Conservation (phyloP, 495 filamentous ascomycete species). For the Talaromyces nanjingensis region DNA sequence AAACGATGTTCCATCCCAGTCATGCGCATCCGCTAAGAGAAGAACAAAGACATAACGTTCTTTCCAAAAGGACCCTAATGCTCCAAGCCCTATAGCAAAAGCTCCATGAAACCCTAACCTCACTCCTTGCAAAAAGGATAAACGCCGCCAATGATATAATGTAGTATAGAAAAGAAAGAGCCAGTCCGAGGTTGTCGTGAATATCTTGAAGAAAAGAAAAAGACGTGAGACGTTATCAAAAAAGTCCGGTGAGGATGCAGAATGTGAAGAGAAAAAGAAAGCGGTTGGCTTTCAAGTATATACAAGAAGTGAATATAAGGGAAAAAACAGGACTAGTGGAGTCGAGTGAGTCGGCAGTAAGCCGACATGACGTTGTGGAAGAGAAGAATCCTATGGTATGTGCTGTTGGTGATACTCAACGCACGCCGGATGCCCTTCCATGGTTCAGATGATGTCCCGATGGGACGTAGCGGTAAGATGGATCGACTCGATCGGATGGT, state of each 20-base stretch:
- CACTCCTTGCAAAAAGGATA: not conserved
- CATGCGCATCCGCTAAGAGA: not conserved
- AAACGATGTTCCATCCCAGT: not conserved
- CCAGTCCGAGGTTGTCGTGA: not conserved
- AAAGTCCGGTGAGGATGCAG: not conserved
- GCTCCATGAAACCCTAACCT: not conserved
- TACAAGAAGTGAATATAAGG: constrained; percentile 1
- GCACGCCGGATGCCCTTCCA: not conserved
- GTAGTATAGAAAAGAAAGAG: not conserved
- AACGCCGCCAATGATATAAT: not conserved
- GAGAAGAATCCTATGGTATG: not conserved
- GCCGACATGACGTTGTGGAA: not conserved
- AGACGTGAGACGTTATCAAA: not conserved
- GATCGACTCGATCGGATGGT: not conserved
- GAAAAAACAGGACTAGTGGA: not conserved
- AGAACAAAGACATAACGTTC: not conserved
- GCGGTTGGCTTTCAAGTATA: not conserved
- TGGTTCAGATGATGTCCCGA: not conserved
- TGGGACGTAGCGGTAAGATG: not conserved
- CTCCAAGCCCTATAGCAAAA: not conserved
- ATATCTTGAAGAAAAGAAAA: not conserved
- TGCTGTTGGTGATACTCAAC: not conserved
- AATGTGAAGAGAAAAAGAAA: not conserved
- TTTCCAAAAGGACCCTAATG: not conserved
- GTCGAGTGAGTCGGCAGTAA: not conserved